Conservation (phyloP, 2,329 filamentous ascomycete species). For the Nigrospora oryzae region DNA sequence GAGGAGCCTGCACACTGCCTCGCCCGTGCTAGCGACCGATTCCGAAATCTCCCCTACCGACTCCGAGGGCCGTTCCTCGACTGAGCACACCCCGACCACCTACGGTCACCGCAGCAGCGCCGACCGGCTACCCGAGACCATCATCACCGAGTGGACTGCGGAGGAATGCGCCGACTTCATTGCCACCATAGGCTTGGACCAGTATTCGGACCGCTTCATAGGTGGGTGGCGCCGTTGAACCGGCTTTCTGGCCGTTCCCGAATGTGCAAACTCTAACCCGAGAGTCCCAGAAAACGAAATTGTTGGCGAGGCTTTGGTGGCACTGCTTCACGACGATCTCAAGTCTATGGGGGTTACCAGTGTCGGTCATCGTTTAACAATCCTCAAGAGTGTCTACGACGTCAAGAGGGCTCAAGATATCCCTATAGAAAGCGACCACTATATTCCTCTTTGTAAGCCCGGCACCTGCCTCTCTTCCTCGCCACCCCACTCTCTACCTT, state of each 20-base stretch:
- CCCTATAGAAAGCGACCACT: constrained; percentile 85
- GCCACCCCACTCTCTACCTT: not conserved
- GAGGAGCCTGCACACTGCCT: constrained; percentile 59
- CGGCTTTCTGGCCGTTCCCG: too few species aligned
- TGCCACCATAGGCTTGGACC: constrained; percentile 65
- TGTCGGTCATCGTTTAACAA: constrained; percentile 88
- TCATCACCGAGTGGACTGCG: constrained; percentile 72
- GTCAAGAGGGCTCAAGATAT: constrained; percentile 92
- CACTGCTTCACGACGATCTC: constrained; percentile 83
- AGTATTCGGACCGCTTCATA: constrained; percentile 77
- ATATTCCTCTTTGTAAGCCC: constrained; percentile 77
- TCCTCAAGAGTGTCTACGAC: constrained; percentile 93
- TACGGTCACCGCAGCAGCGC: constrained; percentile 59
- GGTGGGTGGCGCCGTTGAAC: constrained; percentile 46
- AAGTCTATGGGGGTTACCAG: constrained; percentile 92
- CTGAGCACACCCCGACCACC: constrained; percentile 73
- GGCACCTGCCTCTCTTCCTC: not conserved
- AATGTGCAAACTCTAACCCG: not conserved
- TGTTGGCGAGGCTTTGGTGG: constrained; percentile 82
- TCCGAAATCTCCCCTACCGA: constrained; percentile 64
- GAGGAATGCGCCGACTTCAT: constrained; percentile 91
- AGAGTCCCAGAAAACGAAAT: constrained; percentile 73
- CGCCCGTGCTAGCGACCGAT: constrained; percentile 55
- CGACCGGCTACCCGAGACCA: constrained; percentile 62
- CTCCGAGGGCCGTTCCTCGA: constrained; percentile 59